Evolutionary conservation across 2,329 filamentous ascomycete genomes (phyloP).

Genomic region (Aspergillus novofumigatus): DNA sequence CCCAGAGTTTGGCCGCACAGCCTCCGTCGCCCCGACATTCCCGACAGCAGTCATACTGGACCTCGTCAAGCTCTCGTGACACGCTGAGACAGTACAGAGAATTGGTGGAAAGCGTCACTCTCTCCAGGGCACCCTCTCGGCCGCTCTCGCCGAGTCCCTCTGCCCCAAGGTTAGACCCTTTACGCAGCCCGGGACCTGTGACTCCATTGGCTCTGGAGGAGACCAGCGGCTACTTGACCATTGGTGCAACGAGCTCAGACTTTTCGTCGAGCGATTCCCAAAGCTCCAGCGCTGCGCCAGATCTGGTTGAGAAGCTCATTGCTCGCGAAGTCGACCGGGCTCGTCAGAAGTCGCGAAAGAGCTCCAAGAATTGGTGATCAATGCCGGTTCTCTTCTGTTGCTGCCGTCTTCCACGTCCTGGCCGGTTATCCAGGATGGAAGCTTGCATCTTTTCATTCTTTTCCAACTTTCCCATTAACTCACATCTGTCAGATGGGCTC

Average conservation of each 20-base stretch:
- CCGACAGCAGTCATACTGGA: constrained; percentile 29
- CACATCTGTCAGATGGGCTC: not conserved
- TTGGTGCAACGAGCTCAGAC: constrained; percentile 24
- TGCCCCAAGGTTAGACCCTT: constrained; percentile 42
- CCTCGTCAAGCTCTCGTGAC: constrained; percentile 34
- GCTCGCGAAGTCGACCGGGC: constrained; percentile 30
- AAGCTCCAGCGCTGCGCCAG: constrained; percentile 24
- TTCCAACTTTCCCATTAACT: not conserved
- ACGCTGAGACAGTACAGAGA: constrained; percentile 41
- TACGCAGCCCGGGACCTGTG: constrained; percentile 44
- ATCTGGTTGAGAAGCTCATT: constrained; percentile 32
- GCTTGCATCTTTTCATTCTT: not conserved
- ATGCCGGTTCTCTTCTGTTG: not conserved
- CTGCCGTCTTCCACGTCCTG: constrained; percentile 6
- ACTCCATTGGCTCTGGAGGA: constrained; percentile 43
- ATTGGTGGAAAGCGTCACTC: constrained; percentile 33
- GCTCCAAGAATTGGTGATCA: constrained; percentile 25
- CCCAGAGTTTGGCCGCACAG: constrained; percentile 21
- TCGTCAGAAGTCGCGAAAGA: constrained; percentile 25
- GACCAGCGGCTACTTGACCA: constrained; percentile 38
- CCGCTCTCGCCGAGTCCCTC: constrained; percentile 33
- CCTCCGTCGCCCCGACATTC: constrained; percentile 32
- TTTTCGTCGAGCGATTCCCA: constrained; percentile 16
- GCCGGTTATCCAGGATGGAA: constrained; percentile 9
- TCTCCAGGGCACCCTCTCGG: constrained; percentile 27